Evolutionary conservation across 768 basidiomycete genomes (phyloP).

Genomic region (Auriscalpium microsporum): DNA sequence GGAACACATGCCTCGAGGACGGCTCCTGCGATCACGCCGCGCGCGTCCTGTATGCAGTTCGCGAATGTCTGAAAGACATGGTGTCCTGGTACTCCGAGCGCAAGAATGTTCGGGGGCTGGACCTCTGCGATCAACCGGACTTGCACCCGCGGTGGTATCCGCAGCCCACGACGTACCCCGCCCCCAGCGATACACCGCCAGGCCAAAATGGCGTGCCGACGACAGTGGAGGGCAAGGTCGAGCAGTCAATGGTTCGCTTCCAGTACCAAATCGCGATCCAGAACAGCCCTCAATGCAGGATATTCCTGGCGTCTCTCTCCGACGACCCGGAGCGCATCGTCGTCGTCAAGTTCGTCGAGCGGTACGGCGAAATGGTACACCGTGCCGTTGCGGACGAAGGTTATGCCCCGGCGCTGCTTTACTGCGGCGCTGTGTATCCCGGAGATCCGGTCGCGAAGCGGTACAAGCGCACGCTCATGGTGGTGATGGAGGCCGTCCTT

Average conservation of each 20-base stretch:
- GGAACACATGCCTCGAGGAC: not conserved
- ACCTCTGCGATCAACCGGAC: not conserved
- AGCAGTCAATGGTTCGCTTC: not conserved
- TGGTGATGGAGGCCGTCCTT: constrained; percentile 23
- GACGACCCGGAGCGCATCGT: not conserved
- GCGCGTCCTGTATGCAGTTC: not conserved
- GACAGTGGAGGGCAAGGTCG: not conserved
- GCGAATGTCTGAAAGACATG: not conserved
- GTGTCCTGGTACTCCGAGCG: not conserved
- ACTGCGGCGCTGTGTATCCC: not conserved
- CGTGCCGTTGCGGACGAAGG: not conserved
- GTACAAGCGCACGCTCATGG: constrained; percentile 22
- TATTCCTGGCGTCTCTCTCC: not conserved
- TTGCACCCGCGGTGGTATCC: not conserved
- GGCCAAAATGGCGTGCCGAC: no score
- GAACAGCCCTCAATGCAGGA: not conserved
- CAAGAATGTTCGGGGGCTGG: not conserved
- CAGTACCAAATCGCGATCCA: not conserved
- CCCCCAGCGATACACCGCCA: not conserved
- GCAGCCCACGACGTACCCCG: not conserved
- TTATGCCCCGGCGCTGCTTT: not conserved
- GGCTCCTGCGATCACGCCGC: not conserved
- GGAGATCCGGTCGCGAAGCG: constrained; percentile 8
- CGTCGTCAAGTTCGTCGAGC: not conserved
- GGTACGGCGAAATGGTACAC: not conserved